These are phyloP conservation scores for Thelephora ganbajun DNA, from an alignment of 768 basidiomycete species.

Conservation along the genomic window DNA sequence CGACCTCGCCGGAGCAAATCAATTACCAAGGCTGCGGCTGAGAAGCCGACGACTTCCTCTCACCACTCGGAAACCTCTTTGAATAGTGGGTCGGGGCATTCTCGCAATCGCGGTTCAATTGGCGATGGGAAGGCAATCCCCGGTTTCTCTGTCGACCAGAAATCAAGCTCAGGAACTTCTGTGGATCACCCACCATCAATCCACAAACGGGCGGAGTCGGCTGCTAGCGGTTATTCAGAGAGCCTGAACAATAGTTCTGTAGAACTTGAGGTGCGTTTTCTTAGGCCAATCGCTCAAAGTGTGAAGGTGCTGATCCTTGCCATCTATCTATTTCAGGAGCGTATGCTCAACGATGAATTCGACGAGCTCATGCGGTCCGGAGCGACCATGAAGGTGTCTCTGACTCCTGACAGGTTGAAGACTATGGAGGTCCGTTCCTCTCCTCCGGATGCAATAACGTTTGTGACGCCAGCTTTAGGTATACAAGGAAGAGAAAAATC, in stretches of 20 bases:
- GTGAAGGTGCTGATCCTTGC: conserved; percentile 1
- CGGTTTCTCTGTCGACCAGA: not conserved
- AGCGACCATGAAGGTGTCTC: conserved; percentile 87
- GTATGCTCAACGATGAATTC: conserved; percentile 53
- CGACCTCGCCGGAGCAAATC: conserved; percentile 59
- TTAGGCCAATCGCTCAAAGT: conserved; percentile 1
- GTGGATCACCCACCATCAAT: not conserved
- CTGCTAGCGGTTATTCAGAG: not conserved
- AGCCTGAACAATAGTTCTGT: conserved; percentile 3
- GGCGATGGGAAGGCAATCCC: not conserved
- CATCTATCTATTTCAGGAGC: conserved; percentile 28
- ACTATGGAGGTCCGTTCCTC: conserved; percentile 73
- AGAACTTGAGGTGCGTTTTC: conserved; percentile 8
- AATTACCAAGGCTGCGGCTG: conserved; percentile 20
- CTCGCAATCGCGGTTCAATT: not conserved
- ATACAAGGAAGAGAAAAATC: conserved; percentile 9
- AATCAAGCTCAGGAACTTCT: not conserved
- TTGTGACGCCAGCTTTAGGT: conserved; percentile 4
- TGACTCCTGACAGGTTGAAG: conserved; percentile 87
- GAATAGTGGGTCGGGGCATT: not conserved
- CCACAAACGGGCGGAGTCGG: not conserved
- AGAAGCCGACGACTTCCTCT: not conserved
- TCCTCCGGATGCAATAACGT: conserved; percentile 4
- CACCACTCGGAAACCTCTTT: not conserved
- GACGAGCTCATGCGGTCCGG: conserved; percentile 86